phyloP scores from a whole-genome alignment of 805 yeast genomes.

The Vanderwaltozyma tropicalis region DNA sequence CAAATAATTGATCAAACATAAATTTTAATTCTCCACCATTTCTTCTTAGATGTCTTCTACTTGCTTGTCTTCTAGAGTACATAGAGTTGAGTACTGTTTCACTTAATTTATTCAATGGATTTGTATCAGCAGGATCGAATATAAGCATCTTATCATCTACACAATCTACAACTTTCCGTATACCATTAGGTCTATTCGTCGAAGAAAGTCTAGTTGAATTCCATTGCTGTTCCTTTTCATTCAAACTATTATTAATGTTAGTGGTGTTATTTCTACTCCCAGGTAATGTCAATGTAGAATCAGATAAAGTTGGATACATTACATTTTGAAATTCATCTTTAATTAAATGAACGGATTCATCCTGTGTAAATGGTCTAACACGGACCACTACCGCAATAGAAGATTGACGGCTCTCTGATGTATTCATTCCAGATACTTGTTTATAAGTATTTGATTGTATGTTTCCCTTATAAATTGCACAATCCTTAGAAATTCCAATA shows the following conservation, averaged over 20 bases:
- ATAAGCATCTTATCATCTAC: slow-evolving; percentile 80
- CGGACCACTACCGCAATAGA: slow-evolving; percentile 51
- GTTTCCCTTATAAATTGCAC: too few species aligned
- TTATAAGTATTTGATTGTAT: too few species aligned
- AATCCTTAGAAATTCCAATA: too few species aligned
- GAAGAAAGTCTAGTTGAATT: neutral
- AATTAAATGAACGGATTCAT: slow-evolving; percentile 43
- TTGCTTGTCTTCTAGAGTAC: slow-evolving; percentile 15
- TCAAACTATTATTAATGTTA: neutral
- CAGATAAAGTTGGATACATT: slow-evolving; percentile 7
- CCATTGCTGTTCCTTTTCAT: neutral
- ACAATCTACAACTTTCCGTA: slow-evolving; percentile 63
- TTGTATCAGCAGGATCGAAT: slow-evolving; percentile 73
- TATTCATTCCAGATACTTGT: too few species aligned
- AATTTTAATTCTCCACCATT: slow-evolving; percentile 52
- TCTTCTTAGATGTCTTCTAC: slow-evolving; percentile 13
- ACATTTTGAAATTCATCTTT: slow-evolving; percentile 28
- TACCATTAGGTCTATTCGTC: slow-evolving; percentile 34
- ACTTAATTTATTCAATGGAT: slow-evolving; percentile 36
- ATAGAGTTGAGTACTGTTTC: slow-evolving; percentile 22
- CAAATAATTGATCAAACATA: slow-evolving; percentile 74
- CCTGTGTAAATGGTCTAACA: slow-evolving; percentile 68
- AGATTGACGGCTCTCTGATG: slow-evolving; percentile 1
- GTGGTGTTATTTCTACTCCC: neutral
- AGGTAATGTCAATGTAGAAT: slow-evolving; percentile 13